Evolutionary conservation across 1,284 basidiomycete species (phyloP).

Genomic region (Waitea zeae): DNA sequence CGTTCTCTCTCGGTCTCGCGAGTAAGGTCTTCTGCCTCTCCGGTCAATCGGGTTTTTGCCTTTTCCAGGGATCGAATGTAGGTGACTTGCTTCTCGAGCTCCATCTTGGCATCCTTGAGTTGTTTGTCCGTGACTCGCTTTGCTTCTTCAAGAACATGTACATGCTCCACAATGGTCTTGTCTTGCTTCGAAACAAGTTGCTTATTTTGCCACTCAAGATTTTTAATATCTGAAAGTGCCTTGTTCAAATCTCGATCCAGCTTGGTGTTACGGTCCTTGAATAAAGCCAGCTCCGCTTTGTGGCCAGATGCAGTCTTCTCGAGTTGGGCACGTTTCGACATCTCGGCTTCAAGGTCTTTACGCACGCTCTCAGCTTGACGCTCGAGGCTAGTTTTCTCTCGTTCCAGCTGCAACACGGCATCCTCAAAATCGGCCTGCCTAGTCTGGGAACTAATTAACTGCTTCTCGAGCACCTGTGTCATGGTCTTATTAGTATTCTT

Average conservation of each 20-base stretch:
- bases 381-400: slow-evolving; percentile 61
- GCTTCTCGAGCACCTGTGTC: slow-evolving; percentile 54
- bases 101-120: slow-evolving; percentile 64
- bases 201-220: slow-evolving; percentile 73
- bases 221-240: slow-evolving; percentile 63
- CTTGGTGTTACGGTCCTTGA: slow-evolving; percentile 58
- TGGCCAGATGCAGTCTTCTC: slow-evolving; percentile 51
- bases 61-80: slow-evolving; percentile 80
- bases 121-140: slow-evolving; percentile 93
- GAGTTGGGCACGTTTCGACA: slow-evolving; percentile 51
- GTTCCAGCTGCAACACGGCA: slow-evolving; percentile 65
- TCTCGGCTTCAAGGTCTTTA: slow-evolving; percentile 55
- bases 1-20: slow-evolving; percentile 65
- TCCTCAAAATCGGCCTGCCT: slow-evolving; percentile 83
- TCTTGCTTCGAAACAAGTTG: slow-evolving; percentile 80
- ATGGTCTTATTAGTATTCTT: slow-evolving; percentile 3
- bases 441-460: slow-evolving; percentile 51
- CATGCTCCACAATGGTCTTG: slow-evolving; percentile 98
- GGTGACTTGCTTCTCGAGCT: slow-evolving; percentile 53
- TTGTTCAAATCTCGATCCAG: slow-evolving; percentile 73
- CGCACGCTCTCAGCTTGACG: slow-evolving; percentile 54
- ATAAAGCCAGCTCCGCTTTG: slow-evolving; percentile 48
- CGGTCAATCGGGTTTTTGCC: slow-evolving; percentile 56
- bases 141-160: slow-evolving; percentile 93
- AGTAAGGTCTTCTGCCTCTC: slow-evolving; percentile 75